Base-by-base conservation (phyloP, 257 asterid genomes). In the Salvia splendens region DNA sequence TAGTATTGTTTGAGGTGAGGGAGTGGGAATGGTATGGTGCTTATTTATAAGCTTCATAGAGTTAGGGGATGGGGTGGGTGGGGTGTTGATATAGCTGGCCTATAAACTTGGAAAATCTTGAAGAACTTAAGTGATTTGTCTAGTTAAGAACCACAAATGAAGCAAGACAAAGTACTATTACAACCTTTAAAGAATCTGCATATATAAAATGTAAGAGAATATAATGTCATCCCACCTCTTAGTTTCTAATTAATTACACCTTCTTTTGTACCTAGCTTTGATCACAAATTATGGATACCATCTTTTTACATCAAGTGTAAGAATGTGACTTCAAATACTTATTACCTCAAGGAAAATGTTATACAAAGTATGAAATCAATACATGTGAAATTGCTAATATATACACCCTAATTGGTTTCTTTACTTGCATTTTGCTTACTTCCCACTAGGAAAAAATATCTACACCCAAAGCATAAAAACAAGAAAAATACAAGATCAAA, bases 141-240 rank as follows among this genome's bases (percentile, higher is more conserved):
- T 61, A 9, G 57, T 69, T 57, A 61, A 79, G 87, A 81, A 77
- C 95, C 92, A 84, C 90, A 86, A 61, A 68, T 67, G 77, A 30
- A 63, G 72, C 3, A 73, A 56, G 76, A 68, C 58, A 61, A 72
- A 60, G 49, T 59, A 7, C 72, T 10, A n/a, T 54, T 45, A 61
- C 49, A 46, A 6, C 64, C 70, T 7, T 69, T 47, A 24, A 64
- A 57, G 68, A 75, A 55, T 69, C 73, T 70, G 30, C 30, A 24
- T 24, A 17, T 28, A 4, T 14, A 42, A 9, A 24, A 2, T 20
- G 42, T 45, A 20, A 43, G 38, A 8, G 54, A 58, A 15, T 65
- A 64, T 24, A 33, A 6, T 6, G 4, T 68, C 17, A 24, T 24
- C 30, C 30, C 30, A 1, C 49, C 61, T 41, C 59, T 52, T 36